phyloP scores from a whole-genome alignment of 1,139 yeast genomes.

The Geotrichum klebahnii region DNA sequence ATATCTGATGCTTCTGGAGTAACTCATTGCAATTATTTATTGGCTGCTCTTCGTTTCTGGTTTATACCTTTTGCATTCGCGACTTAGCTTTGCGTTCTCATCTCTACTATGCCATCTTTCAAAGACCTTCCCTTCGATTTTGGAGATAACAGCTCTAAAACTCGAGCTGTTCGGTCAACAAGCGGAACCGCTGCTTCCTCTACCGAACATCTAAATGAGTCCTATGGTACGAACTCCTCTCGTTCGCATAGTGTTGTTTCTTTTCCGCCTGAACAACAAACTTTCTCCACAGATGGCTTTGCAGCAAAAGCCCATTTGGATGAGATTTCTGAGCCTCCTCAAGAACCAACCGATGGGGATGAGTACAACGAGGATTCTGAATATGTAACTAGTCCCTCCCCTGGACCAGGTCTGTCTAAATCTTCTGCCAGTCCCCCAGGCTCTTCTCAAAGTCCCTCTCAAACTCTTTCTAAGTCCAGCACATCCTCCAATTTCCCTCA shows the following conservation, averaged over 20 bases:
- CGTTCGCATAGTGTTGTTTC: background rate
- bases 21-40: background rate
- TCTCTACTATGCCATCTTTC: background rate
- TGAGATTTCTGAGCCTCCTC: background rate
- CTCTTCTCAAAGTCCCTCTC: background rate
- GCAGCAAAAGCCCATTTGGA: background rate
- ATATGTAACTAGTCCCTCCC: background rate
- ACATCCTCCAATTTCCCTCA: slow-evolving; percentile 29
- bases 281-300: background rate
- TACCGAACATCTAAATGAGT: too few relatives aligned
- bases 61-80: too few relatives aligned
- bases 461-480: background rate
- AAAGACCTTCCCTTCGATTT: slow-evolving; percentile 7
- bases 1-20: slow-evolving; percentile 1
- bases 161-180: background rate
- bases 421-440: too few relatives aligned
- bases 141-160: background rate
- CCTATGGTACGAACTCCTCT: background rate
- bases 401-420: background rate
- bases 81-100: background rate
- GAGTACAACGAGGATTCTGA: background rate
- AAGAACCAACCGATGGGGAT: background rate
- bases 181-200: background rate
- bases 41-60: too few relatives aligned
- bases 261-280: background rate